Conservation (phyloP, 2,329 filamentous ascomycete genomes). For the Aspergillus amoenus region DNA sequence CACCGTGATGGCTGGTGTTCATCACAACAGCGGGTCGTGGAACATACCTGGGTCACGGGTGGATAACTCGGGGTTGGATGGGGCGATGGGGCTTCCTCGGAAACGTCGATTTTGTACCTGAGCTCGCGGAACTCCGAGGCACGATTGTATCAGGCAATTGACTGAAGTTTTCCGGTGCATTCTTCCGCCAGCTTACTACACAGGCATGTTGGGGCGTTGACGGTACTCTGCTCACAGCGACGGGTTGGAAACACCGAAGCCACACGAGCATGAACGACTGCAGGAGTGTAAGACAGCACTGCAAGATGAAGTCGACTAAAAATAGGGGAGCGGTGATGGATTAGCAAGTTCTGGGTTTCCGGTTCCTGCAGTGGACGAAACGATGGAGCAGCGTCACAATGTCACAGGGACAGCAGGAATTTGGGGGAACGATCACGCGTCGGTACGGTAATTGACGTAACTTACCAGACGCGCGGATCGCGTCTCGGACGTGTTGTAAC, state of each 20-base stretch:
- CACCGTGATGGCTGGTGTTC: background rate
- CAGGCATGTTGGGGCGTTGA: background rate
- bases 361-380: constrained; percentile 8
- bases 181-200: background rate
- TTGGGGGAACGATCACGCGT: background rate
- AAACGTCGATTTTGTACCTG: no score
- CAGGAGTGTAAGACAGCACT: constrained; percentile 1
- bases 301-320: constrained; percentile 2
- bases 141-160: background rate
- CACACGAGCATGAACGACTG: constrained; percentile 12
- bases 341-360: background rate
- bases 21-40: background rate
- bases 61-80: background rate
- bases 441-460: constrained; percentile 15
- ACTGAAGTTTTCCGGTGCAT: background rate
- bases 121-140: no score
- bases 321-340: background rate
- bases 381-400: background rate
- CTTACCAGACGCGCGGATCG: constrained; percentile 22
- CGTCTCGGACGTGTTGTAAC: constrained; percentile 19
- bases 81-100: background rate
- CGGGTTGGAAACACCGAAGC: background rate
- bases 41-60: background rate
- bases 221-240: background rate
- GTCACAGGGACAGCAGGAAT: background rate